These are phyloP conservation scores for Geotrichum europaeum DNA, from an alignment of 1,139 yeast species.

Conservation along the genomic window DNA sequence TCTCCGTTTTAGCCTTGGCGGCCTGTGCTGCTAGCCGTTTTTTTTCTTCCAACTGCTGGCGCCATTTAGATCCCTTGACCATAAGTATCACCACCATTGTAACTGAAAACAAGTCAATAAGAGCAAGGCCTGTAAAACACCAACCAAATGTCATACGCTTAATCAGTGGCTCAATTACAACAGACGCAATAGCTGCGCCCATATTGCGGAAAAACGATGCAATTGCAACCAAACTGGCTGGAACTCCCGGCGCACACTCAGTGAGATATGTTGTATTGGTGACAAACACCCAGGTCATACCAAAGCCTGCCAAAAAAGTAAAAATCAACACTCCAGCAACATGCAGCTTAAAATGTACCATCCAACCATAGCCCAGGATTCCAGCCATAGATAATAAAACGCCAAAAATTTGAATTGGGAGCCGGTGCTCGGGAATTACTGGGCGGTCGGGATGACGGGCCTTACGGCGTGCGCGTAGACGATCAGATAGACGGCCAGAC, in stretches of 20 bases:
- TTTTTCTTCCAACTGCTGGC: conserved; percentile 22
- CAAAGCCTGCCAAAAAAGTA: conserved; percentile 46
- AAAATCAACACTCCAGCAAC: conserved; percentile 42
- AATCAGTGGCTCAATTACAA: conserved; percentile 40
- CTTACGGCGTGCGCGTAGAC: conserved; percentile 32
- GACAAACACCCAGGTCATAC: conserved; percentile 57
- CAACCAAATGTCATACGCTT: conserved; percentile 49
- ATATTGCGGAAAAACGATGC: conserved; percentile 51
- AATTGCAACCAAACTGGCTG: conserved; percentile 53
- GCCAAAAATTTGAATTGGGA: conserved; percentile 45
- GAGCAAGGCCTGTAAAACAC: conserved; percentile 53
- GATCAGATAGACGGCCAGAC: conserved; percentile 50
- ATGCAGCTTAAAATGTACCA: conserved; percentile 42
- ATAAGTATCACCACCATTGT: conserved; percentile 31
- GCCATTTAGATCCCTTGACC: conserved; percentile 30
- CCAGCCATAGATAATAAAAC: conserved; percentile 44
- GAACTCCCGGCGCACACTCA: conserved; percentile 47
- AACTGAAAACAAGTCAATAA: conserved; percentile 39
- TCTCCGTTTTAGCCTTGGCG: neutral
- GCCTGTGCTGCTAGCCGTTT: conserved; percentile 11
- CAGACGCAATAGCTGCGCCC: conserved; percentile 54
- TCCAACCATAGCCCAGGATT: conserved; percentile 52
- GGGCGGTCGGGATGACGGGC: conserved; percentile 27
- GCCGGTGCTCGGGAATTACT: conserved; percentile 45
- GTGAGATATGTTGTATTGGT: conserved; percentile 52